These are phyloP conservation scores for Hibiscus tridactylites DNA, from an alignment of 345 rosid species.

Conservation along the genomic window DNA sequence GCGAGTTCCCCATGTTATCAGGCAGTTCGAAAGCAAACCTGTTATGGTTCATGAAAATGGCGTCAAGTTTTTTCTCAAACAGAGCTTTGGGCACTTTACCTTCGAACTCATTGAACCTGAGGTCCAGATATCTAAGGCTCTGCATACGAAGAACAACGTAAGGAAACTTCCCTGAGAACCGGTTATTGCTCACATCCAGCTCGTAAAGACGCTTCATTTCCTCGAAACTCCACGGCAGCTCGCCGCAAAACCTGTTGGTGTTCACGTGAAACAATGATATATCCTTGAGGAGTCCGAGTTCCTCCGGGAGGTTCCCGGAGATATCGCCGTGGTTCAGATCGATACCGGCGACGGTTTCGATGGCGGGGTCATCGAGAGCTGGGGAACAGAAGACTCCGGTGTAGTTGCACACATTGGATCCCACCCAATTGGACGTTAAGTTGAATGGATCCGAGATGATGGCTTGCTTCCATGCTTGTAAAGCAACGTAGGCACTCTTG, in stretches of 20 bases:
- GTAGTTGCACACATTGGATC: slow-evolving; percentile 74
- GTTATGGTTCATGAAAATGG: slow-evolving; percentile 66
- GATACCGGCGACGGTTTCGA: slow-evolving; percentile 62
- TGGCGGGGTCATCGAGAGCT: slow-evolving; percentile 39
- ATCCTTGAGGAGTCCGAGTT: slow-evolving; percentile 58
- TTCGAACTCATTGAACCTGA: slow-evolving; percentile 84
- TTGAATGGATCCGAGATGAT: slow-evolving; percentile 61
- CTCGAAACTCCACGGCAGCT: slow-evolving; percentile 37
- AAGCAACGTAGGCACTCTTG: slow-evolving; percentile 55
- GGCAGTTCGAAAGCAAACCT: slow-evolving; percentile 56
- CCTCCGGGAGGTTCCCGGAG: slow-evolving; percentile 61
- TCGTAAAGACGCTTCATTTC: slow-evolving; percentile 46
- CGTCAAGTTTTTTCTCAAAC: slow-evolving; percentile 69
- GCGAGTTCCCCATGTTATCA: slow-evolving; percentile 62
- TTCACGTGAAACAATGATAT: slow-evolving; percentile 65
- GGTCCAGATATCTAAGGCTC: slow-evolving; percentile 57
- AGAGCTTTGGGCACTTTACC: slow-evolving; percentile 52
- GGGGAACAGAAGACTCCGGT: slow-evolving; percentile 58
- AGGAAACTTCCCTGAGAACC: slow-evolving; percentile 72
- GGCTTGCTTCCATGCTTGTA: slow-evolving; percentile 73
- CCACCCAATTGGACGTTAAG: slow-evolving; percentile 53
- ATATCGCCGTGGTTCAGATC: slow-evolving; percentile 75
- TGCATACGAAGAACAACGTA: slow-evolving; percentile 48
- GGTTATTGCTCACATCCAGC: slow-evolving; percentile 70
- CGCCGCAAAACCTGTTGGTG: slow-evolving; percentile 81